A percentile compares a stretch with the other conserved stretches of the same genome.
These are phyloP conservation scores for Nitzschia sp. DNA, from an alignment of 108 stramenopile genomes.

Conservation along the genomic window DNA sequence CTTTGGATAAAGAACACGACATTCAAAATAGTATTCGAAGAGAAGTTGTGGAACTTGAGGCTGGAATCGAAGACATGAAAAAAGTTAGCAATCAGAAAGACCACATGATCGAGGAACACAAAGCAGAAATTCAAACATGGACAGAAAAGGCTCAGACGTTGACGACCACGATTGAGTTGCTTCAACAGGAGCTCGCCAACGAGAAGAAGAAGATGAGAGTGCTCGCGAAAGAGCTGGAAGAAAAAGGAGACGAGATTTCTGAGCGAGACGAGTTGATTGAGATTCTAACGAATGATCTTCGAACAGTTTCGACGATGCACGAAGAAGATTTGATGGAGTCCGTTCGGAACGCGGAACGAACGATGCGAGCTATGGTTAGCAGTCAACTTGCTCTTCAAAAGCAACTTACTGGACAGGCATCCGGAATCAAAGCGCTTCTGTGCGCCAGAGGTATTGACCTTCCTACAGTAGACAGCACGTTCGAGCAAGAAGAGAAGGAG, in stretches of 20 bases:
- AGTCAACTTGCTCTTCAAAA: conserved; percentile 33
- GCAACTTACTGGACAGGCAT: conserved; percentile 15
- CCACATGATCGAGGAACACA: conserved; percentile 7
- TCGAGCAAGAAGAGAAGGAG: conserved; percentile 22
- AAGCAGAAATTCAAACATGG: conserved; percentile 4
- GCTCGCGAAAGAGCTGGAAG: conserved; percentile 15
- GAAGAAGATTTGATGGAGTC: conserved; percentile 27
- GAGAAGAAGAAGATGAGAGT: conserved; percentile 31
- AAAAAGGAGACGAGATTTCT: conserved; percentile 29
- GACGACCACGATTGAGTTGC: not conserved
- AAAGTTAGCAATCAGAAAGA: not conserved
- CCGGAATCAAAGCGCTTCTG: conserved; percentile 16
- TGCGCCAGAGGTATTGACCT: conserved; percentile 8
- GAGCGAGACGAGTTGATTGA: conserved; percentile 11
- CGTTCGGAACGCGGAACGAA: conserved; percentile 21
- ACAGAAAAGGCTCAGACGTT: conserved; percentile 3
- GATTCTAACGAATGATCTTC: conserved; percentile 30
- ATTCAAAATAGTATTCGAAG: conserved; percentile 16
- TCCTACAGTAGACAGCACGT: not conserved
- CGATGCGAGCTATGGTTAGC: conserved; percentile 34
- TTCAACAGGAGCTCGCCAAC: conserved; percentile 33
- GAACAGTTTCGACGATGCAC: conserved; percentile 12
- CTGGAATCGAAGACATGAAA: conserved; percentile 32
- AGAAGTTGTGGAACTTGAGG: conserved; percentile 15
- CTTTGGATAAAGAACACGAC: conserved; percentile 35